Conservation (phyloP, 345 rosid species). For the Bretschneidera sinensis region DNA sequence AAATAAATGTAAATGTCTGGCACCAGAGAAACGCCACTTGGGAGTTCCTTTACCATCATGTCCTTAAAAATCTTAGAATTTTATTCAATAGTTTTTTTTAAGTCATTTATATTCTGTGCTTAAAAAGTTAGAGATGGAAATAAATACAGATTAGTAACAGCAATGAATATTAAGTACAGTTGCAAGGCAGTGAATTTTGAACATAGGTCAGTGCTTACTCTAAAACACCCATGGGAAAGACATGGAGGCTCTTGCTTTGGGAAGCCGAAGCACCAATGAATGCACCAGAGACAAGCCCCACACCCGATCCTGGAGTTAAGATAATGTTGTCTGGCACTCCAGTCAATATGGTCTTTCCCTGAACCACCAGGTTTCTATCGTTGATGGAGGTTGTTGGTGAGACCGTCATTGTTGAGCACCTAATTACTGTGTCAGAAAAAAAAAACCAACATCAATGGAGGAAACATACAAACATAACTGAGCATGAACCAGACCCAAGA, state of each 20-base stretch:
- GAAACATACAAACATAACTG: too few relatives aligned
- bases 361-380: slow-evolving; percentile 81
- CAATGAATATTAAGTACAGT: not conserved
- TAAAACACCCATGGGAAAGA: slow-evolving; percentile 76
- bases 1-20: too few relatives aligned
- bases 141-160: too few relatives aligned
- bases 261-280: slow-evolving; percentile 85
- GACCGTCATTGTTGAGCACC: slow-evolving; percentile 58
- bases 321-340: slow-evolving; percentile 83
- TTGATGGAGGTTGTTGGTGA: slow-evolving; percentile 66
- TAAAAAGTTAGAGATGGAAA: too few relatives aligned
- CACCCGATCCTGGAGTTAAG: slow-evolving; percentile 64
- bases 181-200: not conserved
- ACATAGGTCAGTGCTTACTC: slow-evolving; percentile 44
- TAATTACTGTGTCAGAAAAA: not conserved
- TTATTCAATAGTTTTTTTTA: too few relatives aligned
- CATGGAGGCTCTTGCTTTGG: slow-evolving; percentile 83
- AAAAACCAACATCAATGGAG: too few relatives aligned
- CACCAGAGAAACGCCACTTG: too few relatives aligned
- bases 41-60: too few relatives aligned
- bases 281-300: slow-evolving; percentile 64
- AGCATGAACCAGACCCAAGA: too few relatives aligned
- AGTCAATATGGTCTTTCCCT: slow-evolving; percentile 81
- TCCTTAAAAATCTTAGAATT: too few relatives aligned
- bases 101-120: too few relatives aligned